Percentiles rank a stretch among this genome's conserved stretches.
phyloP scores from a whole-genome alignment of 306 rosid species.

The Begonia fuchsioides region DNA sequence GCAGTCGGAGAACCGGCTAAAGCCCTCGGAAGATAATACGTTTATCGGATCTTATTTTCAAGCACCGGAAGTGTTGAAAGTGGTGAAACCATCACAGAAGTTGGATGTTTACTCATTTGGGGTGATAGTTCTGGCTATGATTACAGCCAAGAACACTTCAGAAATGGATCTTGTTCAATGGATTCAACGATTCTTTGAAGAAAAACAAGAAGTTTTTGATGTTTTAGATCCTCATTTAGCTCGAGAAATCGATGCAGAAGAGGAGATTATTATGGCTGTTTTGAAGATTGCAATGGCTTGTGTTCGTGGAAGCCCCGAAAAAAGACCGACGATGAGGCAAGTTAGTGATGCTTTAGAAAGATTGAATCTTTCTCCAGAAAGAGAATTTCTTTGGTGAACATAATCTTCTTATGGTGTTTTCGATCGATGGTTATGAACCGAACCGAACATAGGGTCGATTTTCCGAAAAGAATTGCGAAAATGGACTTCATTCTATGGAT shows the following conservation, averaged over 20 bases:
- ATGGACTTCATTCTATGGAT: too few relatives aligned
- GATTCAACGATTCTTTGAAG: slow-evolving; percentile 90
- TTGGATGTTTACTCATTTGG: slow-evolving; percentile 95
- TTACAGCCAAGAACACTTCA: slow-evolving; percentile 54
- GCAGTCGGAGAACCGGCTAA: slow-evolving; percentile 37
- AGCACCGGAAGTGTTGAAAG: slow-evolving; percentile 82
- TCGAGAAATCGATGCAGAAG: slow-evolving; percentile 60
- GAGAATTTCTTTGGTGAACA: slow-evolving; percentile 5
- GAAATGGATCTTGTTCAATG: slow-evolving; percentile 92
- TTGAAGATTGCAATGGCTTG: slow-evolving; percentile 93
- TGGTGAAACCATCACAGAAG: slow-evolving; percentile 93
- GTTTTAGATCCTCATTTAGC: slow-evolving; percentile 61
- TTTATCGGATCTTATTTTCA: slow-evolving; percentile 43
- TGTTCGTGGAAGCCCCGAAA: slow-evolving; percentile 65
- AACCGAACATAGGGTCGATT: too few relatives aligned
- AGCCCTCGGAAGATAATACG: slow-evolving; percentile 32
- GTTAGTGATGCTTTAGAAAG: slow-evolving; percentile 66
- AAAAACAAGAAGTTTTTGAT: slow-evolving; percentile 75
- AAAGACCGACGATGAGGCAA: slow-evolving; percentile 87
- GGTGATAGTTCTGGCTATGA: slow-evolving; percentile 75
- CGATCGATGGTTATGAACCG: too few relatives aligned
- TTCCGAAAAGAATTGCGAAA: too few relatives aligned
- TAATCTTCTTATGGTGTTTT: too few relatives aligned
- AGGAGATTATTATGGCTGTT: slow-evolving; percentile 65
- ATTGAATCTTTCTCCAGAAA: slow-evolving; percentile 36